Evolutionary conservation across 306 rosid genomes (phyloP).

Genomic region (Oemleria cerasiformis): DNA sequence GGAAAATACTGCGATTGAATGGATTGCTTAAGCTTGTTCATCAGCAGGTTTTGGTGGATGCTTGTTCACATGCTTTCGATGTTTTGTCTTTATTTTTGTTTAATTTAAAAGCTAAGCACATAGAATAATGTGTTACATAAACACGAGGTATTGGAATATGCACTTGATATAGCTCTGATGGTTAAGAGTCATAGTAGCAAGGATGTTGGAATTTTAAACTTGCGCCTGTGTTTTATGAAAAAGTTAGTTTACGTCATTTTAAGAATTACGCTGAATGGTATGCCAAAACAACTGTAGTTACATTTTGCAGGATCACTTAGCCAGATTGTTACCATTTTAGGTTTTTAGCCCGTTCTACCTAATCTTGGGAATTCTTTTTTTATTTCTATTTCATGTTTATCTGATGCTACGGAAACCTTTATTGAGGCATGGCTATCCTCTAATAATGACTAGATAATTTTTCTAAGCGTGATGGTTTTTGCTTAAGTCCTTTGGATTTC

Average conservation of each 20-base stretch:
- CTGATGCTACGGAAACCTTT: background rate
- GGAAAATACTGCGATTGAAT: background rate
- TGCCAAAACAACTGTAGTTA: background rate
- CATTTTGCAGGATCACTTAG: background rate
- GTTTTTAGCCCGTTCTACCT: background rate
- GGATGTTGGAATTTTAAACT: background rate
- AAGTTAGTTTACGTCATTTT: background rate
- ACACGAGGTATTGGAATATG: background rate
- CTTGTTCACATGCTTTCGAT: background rate
- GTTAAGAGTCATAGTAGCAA: background rate
- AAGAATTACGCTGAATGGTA: background rate
- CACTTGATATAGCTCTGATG: constrained; percentile 4
- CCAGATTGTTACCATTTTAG: background rate
- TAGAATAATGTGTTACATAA: background rate
- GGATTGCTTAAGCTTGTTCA: background rate
- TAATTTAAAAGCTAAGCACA: background rate
- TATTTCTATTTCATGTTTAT: background rate
- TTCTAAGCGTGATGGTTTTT: constrained; percentile 14
- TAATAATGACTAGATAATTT: constrained; percentile 7
- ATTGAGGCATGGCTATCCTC: constrained; percentile 15
- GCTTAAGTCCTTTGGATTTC: background rate
- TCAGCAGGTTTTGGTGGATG: background rate
- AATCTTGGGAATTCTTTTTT: constrained; percentile 1
- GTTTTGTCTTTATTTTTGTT: background rate
- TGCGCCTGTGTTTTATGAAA: background rate